Evolutionary conservation across 2,329 filamentous ascomycete species (phyloP), one percentile per base, ranked within the genome.

Genomic region (Corinectria fuckeliana): DNA sequence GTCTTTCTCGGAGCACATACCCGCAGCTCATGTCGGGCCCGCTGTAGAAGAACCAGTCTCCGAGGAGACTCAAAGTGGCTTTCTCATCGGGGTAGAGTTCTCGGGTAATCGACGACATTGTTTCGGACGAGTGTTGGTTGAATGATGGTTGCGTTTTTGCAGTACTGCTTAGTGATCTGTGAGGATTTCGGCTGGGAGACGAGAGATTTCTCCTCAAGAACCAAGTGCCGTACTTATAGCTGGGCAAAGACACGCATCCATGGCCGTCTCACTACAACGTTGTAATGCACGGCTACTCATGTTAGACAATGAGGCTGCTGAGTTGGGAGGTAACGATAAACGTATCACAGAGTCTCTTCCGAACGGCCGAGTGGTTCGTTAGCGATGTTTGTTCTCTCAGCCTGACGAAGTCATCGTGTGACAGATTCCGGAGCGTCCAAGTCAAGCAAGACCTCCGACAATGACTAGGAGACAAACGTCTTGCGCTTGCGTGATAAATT

Each of bases 21-120:
- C 65, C 67, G n/a, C 65, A 65, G 23, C 65, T 69, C 21, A 52
- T 55, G 1, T 14, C 21, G 8, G 54, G 57, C 5, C 67, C 67
- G 30, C 67, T 68, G 16, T 68, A 69, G n/a, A 65, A 69, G 53
- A 56, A 69, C 7, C 39, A 25, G 5, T 61, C 53, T 1, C 65
- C 67, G 5, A 58, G 57, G 10, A 69, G 64, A 20, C 62, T 69
- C 2, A 70, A 16, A 3, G 58, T 52, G 5, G 66, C 42, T 23
- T 53, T 25, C 28, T 69, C 67, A 18, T 61, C 18, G 1, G 51
- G 58, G 26, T 57, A 59, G 9, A 57, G 49, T 14, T 66, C 45
- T 13, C 16, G 25, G 10, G 8, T 26, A 45, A n/a, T 18, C n/a
- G n/a, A 36, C n/a, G 42, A 13, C 42, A 45, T 45, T 25, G n/a